These are phyloP conservation scores for Trichoderma atroviride DNA, from an alignment of 2,329 filamentous ascomycete genomes.

Conservation along the genomic window DNA sequence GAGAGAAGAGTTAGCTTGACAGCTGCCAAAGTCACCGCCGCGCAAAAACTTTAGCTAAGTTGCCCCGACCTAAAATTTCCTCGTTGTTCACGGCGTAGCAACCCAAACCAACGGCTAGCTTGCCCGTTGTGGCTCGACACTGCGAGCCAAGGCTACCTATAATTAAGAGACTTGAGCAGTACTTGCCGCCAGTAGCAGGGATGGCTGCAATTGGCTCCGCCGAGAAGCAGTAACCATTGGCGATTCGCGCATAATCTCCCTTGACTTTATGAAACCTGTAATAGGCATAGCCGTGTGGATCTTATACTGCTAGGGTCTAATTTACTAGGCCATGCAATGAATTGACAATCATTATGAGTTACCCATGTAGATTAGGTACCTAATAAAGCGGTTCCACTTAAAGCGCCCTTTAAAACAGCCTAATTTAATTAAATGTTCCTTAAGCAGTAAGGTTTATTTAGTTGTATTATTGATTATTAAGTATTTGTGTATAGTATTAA, in stretches of 20 bases:
- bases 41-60: neutral
- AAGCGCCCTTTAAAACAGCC: neutral
- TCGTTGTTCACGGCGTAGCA: neutral
- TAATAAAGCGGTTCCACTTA: conserved; percentile 5
- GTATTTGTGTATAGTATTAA: too few relatives aligned
- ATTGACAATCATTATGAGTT: neutral
- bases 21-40: neutral
- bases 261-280: neutral
- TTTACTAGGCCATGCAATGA: neutral
- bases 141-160: neutral
- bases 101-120: conserved; percentile 4
- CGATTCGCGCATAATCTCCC: neutral
- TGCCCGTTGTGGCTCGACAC: neutral
- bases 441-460: neutral
- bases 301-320: conserved; percentile 1
- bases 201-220: neutral
- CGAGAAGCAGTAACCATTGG: neutral
- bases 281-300: neutral
- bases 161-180: neutral
- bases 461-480: neutral
- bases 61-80: neutral
- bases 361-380: neutral
- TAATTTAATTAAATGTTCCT: neutral
- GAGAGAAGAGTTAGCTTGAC: neutral
- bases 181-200: neutral